These are phyloP conservation scores for Encephalitozoon intestinalis DNA, from an alignment of 371 early-diverging fungal genomes.

Conservation along the genomic window DNA sequence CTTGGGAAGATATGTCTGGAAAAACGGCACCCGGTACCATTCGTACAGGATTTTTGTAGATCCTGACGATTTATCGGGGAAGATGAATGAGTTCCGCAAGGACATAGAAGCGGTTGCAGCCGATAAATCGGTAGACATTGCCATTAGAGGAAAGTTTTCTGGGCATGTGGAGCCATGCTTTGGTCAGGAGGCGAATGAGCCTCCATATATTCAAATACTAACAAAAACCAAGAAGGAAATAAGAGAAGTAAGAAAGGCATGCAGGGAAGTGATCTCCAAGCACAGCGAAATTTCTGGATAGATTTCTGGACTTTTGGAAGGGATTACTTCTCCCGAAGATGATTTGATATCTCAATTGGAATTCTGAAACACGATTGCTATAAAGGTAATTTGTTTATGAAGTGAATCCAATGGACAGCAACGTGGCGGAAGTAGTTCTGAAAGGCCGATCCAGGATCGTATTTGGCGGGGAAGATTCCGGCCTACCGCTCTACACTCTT, in stretches of 20 bases:
- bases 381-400: background rate
- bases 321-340: background rate
- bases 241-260: background rate
- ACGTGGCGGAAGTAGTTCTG: background rate
- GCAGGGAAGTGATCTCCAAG: background rate
- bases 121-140: background rate
- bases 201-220: slow-evolving; percentile 6
- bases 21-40: background rate
- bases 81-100: background rate
- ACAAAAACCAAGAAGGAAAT: background rate
- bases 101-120: background rate
- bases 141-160: background rate
- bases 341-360: background rate
- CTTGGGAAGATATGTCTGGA: background rate
- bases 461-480: background rate
- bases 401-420: background rate
- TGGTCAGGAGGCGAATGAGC: slow-evolving; percentile 1
- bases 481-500: slow-evolving; percentile 46
- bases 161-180: slow-evolving; percentile 8
- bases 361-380: slow-evolving; percentile 3
- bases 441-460: background rate
- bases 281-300: background rate
- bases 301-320: background rate
- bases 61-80: background rate
- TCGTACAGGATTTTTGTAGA: background rate